These are phyloP conservation scores for Pholiota molesta DNA, from an alignment of 768 basidiomycete species.

Conservation along the genomic window DNA sequence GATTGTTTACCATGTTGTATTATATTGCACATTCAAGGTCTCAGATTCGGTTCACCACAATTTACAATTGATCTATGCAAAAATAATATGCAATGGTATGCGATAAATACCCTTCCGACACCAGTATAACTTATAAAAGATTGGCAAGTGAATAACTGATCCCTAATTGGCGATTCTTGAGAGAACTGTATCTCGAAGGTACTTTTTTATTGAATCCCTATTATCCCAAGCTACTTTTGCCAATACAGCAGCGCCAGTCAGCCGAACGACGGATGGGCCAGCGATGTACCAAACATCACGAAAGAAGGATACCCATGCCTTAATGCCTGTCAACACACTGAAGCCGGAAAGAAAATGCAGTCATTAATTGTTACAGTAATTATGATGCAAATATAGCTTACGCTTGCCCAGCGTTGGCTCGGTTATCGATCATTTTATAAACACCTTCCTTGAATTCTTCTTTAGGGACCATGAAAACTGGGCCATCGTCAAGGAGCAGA, in stretches of 20 bases:
- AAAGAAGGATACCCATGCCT: conserved; percentile 30
- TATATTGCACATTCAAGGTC: too few relatives aligned
- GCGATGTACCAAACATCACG: conserved; percentile 33
- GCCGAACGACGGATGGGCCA: conserved; percentile 28
- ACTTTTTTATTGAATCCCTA: conserved; percentile 21
- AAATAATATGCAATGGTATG: too few relatives aligned
- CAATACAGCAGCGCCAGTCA: conserved; percentile 22
- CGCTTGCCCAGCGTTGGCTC: conserved; percentile 37
- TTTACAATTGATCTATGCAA: too few relatives aligned
- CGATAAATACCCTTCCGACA: too few relatives aligned
- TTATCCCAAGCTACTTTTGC: conserved; percentile 34
- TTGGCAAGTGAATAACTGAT: too few relatives aligned
- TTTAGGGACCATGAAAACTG: conserved; percentile 46
- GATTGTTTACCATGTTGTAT: too few relatives aligned
- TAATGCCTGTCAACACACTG: conserved; percentile 28
- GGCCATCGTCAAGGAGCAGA: conserved; percentile 52
- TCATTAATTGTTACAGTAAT: not conserved
- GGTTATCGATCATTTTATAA: conserved; percentile 53
- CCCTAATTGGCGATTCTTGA: not conserved
- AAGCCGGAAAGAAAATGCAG: not conserved
- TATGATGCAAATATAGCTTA: conserved; percentile 19
- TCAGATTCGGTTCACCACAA: too few relatives aligned
- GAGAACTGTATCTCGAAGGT: not conserved
- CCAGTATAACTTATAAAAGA: too few relatives aligned
- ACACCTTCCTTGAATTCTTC: conserved; percentile 54